Percentiles rank a stretch among this genome's conserved stretches.
Evolutionary conservation across 2,329 filamentous ascomycete genomes (phyloP).

Genomic region (Ilyonectria destructans): DNA sequence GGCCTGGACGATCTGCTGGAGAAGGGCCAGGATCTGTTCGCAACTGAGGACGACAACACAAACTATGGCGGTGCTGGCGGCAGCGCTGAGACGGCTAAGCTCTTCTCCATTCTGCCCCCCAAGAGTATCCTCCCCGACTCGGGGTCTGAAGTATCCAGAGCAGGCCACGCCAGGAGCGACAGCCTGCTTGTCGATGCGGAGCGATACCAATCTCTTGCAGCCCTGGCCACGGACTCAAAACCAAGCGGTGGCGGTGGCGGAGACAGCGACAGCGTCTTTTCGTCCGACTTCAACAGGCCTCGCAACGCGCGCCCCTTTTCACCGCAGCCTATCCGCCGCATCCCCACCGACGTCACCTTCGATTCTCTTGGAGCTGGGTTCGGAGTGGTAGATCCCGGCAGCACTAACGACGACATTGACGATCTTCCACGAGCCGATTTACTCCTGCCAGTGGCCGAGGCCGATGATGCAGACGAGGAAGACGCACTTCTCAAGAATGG

Average conservation of each 20-base stretch:
- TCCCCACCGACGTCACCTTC: slow-evolving; percentile 59
- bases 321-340: slow-evolving; percentile 66
- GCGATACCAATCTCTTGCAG: slow-evolving; percentile 73
- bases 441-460: slow-evolving; percentile 45
- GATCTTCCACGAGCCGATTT: slow-evolving; percentile 40
- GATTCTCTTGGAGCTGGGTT: slow-evolving; percentile 55
- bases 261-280: slow-evolving; percentile 69
- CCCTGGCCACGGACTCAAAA: slow-evolving; percentile 56
- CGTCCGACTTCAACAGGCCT: slow-evolving; percentile 68
- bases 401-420: slow-evolving; percentile 39
- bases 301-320: slow-evolving; percentile 73
- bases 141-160: slow-evolving; percentile 57
- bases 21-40: slow-evolving; percentile 75
- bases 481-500: slow-evolving; percentile 15
- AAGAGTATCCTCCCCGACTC: slow-evolving; percentile 75
- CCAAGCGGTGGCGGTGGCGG: slow-evolving; percentile 43
- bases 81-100: slow-evolving; percentile 60
- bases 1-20: slow-evolving; percentile 78
- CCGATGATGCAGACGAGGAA: slow-evolving; percentile 35
- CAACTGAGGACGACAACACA: slow-evolving; percentile 57
- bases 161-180: slow-evolving; percentile 65
- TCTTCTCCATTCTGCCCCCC: slow-evolving; percentile 77
- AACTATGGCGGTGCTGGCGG: slow-evolving; percentile 53
- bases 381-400: slow-evolving; percentile 24
- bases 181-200: slow-evolving; percentile 69